Percentiles rank a stretch among this genome's conserved stretches.
These are phyloP conservation scores for Teratosphaeria zuluensis DNA, from an alignment of 2,329 filamentous ascomycete genomes.

Conservation along the genomic window DNA sequence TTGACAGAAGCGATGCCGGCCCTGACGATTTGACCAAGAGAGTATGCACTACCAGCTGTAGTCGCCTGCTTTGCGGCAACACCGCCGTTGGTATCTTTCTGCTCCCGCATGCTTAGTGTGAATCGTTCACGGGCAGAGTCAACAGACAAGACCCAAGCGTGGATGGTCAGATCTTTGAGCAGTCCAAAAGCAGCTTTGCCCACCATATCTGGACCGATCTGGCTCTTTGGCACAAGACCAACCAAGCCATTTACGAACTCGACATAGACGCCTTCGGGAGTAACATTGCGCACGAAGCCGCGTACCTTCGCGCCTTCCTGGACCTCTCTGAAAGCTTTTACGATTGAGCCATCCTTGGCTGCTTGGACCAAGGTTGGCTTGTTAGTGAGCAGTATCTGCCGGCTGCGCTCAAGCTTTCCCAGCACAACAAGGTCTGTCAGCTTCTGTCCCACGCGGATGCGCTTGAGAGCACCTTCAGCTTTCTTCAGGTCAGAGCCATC, in stretches of 20 bases:
- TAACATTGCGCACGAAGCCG: conserved; percentile 81
- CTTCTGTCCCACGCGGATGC: conserved; percentile 74
- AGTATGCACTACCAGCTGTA: conserved; percentile 34
- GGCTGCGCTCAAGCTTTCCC: conserved; percentile 71
- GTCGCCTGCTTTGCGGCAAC: conserved; percentile 28
- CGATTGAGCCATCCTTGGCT: conserved; percentile 59
- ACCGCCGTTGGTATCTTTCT: conserved; percentile 38
- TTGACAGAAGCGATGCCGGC: conserved; percentile 77
- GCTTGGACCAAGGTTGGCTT: conserved; percentile 76
- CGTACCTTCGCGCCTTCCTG: conserved; percentile 58
- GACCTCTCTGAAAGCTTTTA: conserved; percentile 63
- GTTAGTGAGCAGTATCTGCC: conserved; percentile 65
- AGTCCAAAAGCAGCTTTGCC: conserved; percentile 67
- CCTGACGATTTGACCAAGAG: conserved; percentile 62
- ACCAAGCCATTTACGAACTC: conserved; percentile 71
- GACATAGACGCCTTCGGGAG: conserved; percentile 72
- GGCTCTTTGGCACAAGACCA: conserved; percentile 69
- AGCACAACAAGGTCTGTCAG: conserved; percentile 74
- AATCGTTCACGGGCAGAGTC: conserved; percentile 64
- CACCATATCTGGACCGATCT: conserved; percentile 62
- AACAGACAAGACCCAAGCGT: conserved; percentile 60
- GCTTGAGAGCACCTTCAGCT: conserved; percentile 65
- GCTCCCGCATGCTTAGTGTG: conserved; percentile 48
- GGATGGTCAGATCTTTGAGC: conserved; percentile 64
- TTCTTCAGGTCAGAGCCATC: conserved; percentile 82